Percentiles rank a stretch among this genome's conserved stretches.
phyloP scores from a whole-genome alignment of 2,329 filamentous ascomycete genomes.

The Xylariaceae sp. region DNA sequence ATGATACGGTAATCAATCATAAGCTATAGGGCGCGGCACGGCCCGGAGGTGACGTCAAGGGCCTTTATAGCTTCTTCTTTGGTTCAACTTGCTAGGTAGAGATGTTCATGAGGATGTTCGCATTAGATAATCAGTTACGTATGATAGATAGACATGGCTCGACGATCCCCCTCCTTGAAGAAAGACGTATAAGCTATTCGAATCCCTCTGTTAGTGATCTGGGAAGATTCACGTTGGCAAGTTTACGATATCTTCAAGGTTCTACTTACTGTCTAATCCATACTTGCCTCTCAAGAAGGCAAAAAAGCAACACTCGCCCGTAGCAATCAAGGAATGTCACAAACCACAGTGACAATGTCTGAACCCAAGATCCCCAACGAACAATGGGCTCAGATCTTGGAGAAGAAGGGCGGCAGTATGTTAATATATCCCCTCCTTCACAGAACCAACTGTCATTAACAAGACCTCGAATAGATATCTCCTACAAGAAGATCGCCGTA shows the following conservation, averaged over 20 bases:
- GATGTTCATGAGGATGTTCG: not conserved
- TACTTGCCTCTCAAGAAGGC: no score
- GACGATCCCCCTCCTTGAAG: not conserved
- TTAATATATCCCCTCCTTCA: slow-evolving; percentile 16
- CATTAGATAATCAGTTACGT: not conserved
- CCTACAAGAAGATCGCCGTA: slow-evolving; percentile 79
- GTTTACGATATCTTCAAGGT: no score
- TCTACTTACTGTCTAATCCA: no score
- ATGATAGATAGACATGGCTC: not conserved
- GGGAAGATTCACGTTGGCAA: no score
- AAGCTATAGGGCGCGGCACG: not conserved
- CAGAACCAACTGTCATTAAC: slow-evolving; percentile 6
- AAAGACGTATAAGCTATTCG: no score
- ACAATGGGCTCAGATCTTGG: slow-evolving; percentile 90
- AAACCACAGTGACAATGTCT: slow-evolving; percentile 6
- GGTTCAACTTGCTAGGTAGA: no score
- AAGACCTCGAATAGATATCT: slow-evolving; percentile 41
- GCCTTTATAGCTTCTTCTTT: not conserved
- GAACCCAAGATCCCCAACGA: slow-evolving; percentile 59
- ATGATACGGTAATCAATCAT: not conserved
- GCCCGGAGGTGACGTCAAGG: not conserved
- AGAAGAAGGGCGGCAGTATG: slow-evolving; percentile 69
- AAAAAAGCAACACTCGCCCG: no score
- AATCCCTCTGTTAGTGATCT: no score
- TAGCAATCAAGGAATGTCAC: no score